These are phyloP conservation scores for Thamnidium elegans DNA, from an alignment of 192 early-diverging fungal genomes.

Conservation along the genomic window DNA sequence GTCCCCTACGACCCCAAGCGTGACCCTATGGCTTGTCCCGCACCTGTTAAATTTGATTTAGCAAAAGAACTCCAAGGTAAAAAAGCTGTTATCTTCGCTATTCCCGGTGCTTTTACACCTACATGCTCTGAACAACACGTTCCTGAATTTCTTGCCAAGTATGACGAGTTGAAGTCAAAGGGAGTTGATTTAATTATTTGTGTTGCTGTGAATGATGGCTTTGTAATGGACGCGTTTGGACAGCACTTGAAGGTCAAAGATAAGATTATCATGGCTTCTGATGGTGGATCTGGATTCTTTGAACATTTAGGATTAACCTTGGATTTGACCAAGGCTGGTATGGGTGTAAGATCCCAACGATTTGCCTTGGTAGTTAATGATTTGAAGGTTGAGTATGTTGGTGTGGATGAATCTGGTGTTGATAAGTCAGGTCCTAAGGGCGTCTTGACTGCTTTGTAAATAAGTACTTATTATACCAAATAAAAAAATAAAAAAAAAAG, in stretches of 20 bases:
- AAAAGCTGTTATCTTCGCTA: constrained; percentile 61
- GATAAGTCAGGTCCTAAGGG: constrained; percentile 14
- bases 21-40: constrained; percentile 20
- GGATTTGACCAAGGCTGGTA: constrained; percentile 56
- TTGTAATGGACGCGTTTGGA: constrained; percentile 57
- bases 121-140: constrained; percentile 55
- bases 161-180: constrained; percentile 45
- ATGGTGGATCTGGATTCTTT: constrained; percentile 56
- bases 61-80: constrained; percentile 52
- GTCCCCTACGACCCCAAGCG: constrained; percentile 28
- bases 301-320: constrained; percentile 40
- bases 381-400: constrained; percentile 50
- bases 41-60: constrained; percentile 12
- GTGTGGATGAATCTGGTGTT: constrained; percentile 39
- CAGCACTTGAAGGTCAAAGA: constrained; percentile 45
- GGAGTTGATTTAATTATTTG: constrained; percentile 54
- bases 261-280: constrained; percentile 44
- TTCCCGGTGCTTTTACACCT: constrained; percentile 63
- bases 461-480: background rate
- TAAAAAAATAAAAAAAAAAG: background rate
- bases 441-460: constrained; percentile 24
- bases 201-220: constrained; percentile 50
- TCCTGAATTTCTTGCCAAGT: constrained; percentile 48
- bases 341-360: constrained; percentile 52
- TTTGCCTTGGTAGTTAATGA: constrained; percentile 55